phyloP scores from a whole-genome alignment of 176 grass and related monocot genomes.

The Pharus latifolius region DNA sequence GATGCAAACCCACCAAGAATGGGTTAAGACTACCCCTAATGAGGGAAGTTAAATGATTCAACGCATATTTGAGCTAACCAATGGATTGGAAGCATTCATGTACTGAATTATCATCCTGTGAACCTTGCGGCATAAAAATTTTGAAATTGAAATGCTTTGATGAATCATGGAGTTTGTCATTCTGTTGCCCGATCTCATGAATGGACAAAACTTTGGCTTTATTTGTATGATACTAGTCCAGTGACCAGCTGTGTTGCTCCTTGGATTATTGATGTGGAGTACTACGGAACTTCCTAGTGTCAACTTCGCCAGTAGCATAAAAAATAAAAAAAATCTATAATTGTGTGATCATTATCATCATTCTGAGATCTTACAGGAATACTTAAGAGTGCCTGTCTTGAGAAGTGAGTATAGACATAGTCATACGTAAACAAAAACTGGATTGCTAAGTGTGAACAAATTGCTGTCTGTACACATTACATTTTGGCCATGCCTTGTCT shows the following conservation, averaged over 20 bases:
- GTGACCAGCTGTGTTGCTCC: neutral
- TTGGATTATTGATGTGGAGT: slow-evolving; percentile 3
- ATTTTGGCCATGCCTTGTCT: no score
- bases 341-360: neutral
- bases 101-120: neutral
- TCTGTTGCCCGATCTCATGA: neutral
- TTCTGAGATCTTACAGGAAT: neutral
- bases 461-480: no score
- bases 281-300: neutral
- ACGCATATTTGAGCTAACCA: neutral
- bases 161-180: slow-evolving; percentile 2
- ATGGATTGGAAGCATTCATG: neutral
- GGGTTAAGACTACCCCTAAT: neutral
- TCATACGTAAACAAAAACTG: neutral
- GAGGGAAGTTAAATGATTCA: neutral
- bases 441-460: no score
- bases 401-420: neutral
- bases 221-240: neutral
- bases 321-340: no score
- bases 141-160: neutral
- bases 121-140: neutral
- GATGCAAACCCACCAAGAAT: neutral
- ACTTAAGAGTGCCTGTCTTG: neutral
- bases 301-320: neutral
- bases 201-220: neutral